phyloP scores from a whole-genome alignment of 768 basidiomycete species.

The Xanthoconium purpureum region DNA sequence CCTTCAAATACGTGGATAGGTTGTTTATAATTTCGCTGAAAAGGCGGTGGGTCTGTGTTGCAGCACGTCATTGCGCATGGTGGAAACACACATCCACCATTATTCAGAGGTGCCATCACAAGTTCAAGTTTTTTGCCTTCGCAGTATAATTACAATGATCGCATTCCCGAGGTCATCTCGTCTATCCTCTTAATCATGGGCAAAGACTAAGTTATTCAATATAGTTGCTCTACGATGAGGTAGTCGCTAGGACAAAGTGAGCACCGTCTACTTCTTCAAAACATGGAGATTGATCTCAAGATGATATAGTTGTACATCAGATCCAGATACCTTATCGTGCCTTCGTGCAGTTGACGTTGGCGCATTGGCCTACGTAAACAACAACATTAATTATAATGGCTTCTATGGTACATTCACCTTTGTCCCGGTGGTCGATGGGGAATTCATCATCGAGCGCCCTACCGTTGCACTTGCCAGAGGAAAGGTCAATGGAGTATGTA shows the following conservation, averaged over 20 bases:
- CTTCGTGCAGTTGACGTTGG: constrained; percentile 1
- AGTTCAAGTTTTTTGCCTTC: constrained; percentile 4
- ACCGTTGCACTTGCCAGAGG: background rate
- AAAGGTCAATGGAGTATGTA: constrained; percentile 6
- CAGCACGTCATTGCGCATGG: constrained; percentile 7
- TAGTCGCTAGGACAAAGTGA: background rate
- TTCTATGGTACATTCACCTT: constrained; percentile 7
- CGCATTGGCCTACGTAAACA: background rate
- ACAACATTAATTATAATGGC: background rate
- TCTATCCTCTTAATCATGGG: background rate
- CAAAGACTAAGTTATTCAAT: background rate
- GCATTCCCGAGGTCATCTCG: background rate
- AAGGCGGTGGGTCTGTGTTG: constrained; percentile 8
- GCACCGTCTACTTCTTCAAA: background rate
- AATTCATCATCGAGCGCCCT: constrained; percentile 4
- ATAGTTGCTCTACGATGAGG: constrained; percentile 2
- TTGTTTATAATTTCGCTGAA: background rate
- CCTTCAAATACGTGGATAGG: background rate
- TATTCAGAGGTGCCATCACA: constrained; percentile 7
- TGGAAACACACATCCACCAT: constrained; percentile 3
- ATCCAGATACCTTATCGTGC: constrained; percentile 2
- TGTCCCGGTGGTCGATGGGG: constrained; percentile 6
- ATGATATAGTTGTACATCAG: background rate
- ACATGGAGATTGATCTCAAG: too few relatives aligned
- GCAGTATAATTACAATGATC: constrained; percentile 7